Base-by-base conservation (phyloP, 225 moss, liverwort and hornwort genomes). In the Straminergon stramineum region DNA sequence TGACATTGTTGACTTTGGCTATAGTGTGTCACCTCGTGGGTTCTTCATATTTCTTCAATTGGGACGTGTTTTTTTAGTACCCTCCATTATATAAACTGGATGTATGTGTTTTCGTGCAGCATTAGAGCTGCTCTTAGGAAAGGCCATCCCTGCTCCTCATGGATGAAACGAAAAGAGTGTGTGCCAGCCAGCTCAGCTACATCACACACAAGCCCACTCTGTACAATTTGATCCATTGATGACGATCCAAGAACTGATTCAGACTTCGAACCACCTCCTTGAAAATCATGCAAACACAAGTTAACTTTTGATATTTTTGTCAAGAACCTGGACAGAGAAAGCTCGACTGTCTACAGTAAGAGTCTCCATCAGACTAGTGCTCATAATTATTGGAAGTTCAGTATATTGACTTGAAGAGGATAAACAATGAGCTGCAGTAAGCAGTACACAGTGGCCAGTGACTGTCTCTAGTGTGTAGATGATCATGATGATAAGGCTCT, bases 131-230 rank as follows among this genome's bases (percentile, higher is more conserved):
- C n/a, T n/a, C n/a, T n/a, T n/a, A 16, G 3, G 2, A 19, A 76
- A 76, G 86, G 86, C 76, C 87, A 23, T 60, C 39, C 75, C 60
- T 70, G 62, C 62, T 80, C 43, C 81, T 90, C 56, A 86, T 63
- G 67, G 90, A 77, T 15, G 77, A 27, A 90, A 83, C 7, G 1
- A 61, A 90, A 90, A 87, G 87, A 87, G 90, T 83, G 86, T 90
- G 90, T 69, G 87, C n/a, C 84, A 67, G 24, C 73, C 57, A 57
- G 37, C 55, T 79, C 52, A 74, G 65, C 51, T 14, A 8, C 34
- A 41, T 39, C 76, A 14, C 77, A 77, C 77, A 68, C 77, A 67
- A 87, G 77, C 51, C 39, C 39, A 27, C n/a, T n/a, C n/a, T n/a
- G 52, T 77, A 83, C 90, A 15, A 67, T 32, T 26, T 20, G 67